A percentile compares a stretch with the other conserved stretches of the same genome.
These are phyloP conservation scores for Geranium rotundifolium DNA, from an alignment of 345 rosid genomes.

Conservation along the genomic window DNA sequence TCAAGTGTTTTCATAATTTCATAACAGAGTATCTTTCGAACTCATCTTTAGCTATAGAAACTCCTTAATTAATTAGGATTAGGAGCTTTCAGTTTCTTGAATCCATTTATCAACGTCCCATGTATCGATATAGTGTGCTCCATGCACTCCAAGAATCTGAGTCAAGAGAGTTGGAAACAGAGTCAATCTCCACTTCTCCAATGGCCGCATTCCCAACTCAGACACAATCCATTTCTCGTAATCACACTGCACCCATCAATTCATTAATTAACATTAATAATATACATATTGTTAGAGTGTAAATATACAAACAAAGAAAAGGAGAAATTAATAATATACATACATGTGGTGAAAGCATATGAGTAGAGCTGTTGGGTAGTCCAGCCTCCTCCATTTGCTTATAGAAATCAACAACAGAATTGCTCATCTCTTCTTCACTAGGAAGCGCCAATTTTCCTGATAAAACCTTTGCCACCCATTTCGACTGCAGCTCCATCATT, in stretches of 20 bases:
- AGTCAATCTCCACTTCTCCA: background rate
- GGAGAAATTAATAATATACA: background rate
- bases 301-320: too few relatives aligned
- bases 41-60: too few relatives aligned
- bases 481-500: slow-evolving; percentile 5
- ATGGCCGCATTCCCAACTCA: background rate
- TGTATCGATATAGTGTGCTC: background rate
- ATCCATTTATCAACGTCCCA: background rate
- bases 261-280: too few relatives aligned
- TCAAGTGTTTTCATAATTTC: too few relatives aligned
- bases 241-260: background rate
- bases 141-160: background rate
- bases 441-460: slow-evolving; percentile 6
- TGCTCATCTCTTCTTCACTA: slow-evolving; percentile 4
- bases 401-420: slow-evolving; percentile 6
- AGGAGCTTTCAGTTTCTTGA: background rate
- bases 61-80: too few relatives aligned
- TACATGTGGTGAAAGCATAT: background rate
- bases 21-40: too few relatives aligned
- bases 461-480: slow-evolving; percentile 12
- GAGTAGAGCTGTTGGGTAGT: slow-evolving; percentile 11
- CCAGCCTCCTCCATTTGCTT: slow-evolving; percentile 3
- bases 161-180: background rate
- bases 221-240: background rate
- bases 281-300: too few relatives aligned